Percentiles rank a stretch among this genome's conserved stretches.
These are phyloP conservation scores for Leucosporidium creatinivorum DNA, from an alignment of 768 basidiomycete species.

Conservation along the genomic window DNA sequence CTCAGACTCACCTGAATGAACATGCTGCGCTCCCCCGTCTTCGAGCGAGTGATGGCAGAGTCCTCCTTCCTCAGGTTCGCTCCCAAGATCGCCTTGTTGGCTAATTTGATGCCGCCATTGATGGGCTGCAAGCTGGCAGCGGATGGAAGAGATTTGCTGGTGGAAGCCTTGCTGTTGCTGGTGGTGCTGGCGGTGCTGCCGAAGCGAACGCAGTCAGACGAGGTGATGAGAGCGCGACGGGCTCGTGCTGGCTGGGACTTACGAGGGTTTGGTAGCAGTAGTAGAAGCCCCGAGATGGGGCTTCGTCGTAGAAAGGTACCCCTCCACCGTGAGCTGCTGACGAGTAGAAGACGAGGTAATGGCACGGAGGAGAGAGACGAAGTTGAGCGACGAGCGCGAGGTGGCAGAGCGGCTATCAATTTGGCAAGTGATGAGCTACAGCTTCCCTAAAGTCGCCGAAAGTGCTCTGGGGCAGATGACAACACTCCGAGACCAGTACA, in stretches of 20 bases:
- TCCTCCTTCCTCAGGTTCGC: constrained; percentile 55
- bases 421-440: no score
- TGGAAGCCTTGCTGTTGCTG: background rate
- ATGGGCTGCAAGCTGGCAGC: background rate
- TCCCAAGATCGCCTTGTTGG: constrained; percentile 53
- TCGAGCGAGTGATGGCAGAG: constrained; percentile 66
- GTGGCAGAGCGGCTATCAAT: no score
- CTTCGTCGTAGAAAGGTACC: no score
- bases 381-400: no score
- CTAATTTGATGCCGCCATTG: background rate
- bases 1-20: background rate
- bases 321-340: no score
- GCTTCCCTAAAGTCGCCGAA: no score
- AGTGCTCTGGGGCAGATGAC: no score
- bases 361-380: no score
- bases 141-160: background rate
- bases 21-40: background rate
- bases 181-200: background rate
- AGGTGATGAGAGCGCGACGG: background rate
- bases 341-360: no score
- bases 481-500: no score
- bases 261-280: background rate
- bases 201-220: background rate
- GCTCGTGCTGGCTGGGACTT: background rate
- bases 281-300: no score